Base-by-base conservation (phyloP, 768 basidiomycete genomes). In the Gloeopeniophorella convolvens region DNA sequence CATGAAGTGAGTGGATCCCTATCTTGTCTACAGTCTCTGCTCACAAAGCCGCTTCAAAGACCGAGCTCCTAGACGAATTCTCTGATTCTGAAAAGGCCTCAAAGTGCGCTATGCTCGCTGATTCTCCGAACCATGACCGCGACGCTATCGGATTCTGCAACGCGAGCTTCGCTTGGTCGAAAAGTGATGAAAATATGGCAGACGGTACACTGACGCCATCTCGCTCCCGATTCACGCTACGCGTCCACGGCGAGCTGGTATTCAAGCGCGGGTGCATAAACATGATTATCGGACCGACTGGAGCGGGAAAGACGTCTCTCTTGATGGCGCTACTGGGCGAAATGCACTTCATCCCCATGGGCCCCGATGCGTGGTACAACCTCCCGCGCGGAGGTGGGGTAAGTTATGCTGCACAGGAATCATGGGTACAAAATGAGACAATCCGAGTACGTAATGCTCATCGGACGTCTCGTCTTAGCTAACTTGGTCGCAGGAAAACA, bases 401-500 rank as follows among this genome's bases (percentile, higher is more conserved):
- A 32, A 81, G 87, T 2, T 90, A 87, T 62, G 84, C 84, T 5
- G 83, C 84, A 3, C 89, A 94, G 63, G 87, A 90, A 61, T 80
- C 85, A 4, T 94, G 88, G 88, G 81, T 90, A 3, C 78, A 83
- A 63, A 90, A 89, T 56, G 85, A 84, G 51, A 88, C 85, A 0
- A 85, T 89, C 45, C 71, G 68, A 62, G 82, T 80, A 42, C 39
- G 68, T 47, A 10, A 4, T 4, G 34, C 5, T 26, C 15, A 4
- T 10, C 2, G 20, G 28, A 11, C 18, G 23, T 28, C 24, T 31
- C 26, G 28, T 16, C 21, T 13, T 24, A 23, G 13, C 18, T 34
- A 15, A 34, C 10, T 33, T 12, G 47, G 20, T 11, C n/a, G 5
- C 4, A 69, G 68, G 71, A 77, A n/a, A 79, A 79, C 51, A 76